Evolutionary conservation across 108 stramenopile species (phyloP), one percentile per base, ranked within the genome.

Genomic region (Nitzschia palea): DNA sequence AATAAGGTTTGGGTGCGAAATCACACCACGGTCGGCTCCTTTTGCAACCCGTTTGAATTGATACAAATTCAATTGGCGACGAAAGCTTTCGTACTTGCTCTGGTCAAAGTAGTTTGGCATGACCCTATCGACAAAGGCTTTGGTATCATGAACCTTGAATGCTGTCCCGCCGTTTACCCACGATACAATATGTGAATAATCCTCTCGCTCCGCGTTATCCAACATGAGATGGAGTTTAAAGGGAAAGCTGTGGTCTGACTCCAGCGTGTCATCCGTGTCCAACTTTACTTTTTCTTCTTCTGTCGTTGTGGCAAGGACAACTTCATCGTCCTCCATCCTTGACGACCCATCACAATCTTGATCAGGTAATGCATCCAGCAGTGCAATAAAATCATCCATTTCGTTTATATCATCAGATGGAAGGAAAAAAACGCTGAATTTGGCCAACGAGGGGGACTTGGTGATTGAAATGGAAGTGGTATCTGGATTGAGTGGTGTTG

Each of bases 41-140:
- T 20, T 10, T 12, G 15, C 47, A 18, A 8, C 8, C 4, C 47
- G 47, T 4, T 12, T 20, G n/a, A 55, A 55, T 15, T 32, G 5
- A 78, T 81, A 87, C 0, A 83, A 43, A 32, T 80, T 87, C 29
- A 87, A 58, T 44, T 87, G 82, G 20, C 86, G 44, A 32, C 70
- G 70, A 42, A 87, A 87, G 25, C 58, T 63, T 2, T 73, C 76
- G 18, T 74, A 87, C 32, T 84, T 81, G 18, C 67, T 64, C 43
- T 85, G 84, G 69, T 79, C 72, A 51, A 91, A 91, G 56, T 87
- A 90, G 22, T 66, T 60, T 15, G 79, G 77, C 85, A 94, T 79
- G 45, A 90, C 82, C 58, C 55, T 47, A 20, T 76, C 70, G 28
- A 78, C 68, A 51, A 85, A 85, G 14, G 53, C 62, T 50, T 85